These are phyloP conservation scores for Fusarium sp. DNA, from an alignment of 2,329 filamentous ascomycete genomes.

Conservation along the genomic window DNA sequence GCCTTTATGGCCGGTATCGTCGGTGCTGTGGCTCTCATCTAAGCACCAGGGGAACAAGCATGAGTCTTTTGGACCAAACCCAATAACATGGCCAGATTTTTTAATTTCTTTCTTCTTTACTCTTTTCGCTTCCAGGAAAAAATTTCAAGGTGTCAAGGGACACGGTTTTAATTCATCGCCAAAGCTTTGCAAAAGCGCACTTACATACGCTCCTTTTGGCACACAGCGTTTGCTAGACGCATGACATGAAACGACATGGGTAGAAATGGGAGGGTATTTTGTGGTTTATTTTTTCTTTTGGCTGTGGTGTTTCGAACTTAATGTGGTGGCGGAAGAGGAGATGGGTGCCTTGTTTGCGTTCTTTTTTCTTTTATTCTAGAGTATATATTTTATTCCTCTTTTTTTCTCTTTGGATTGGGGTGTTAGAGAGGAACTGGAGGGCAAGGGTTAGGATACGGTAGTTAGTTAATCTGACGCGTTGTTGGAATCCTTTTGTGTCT, in stretches of 20 bases:
- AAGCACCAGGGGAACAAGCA: constrained; percentile 10
- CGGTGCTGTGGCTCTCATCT: constrained; percentile 54
- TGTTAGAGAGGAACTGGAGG: constrained; percentile 2
- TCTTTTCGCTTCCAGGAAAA: constrained; percentile 27
- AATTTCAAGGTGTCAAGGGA: constrained; percentile 7
- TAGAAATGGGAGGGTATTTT: constrained; percentile 9
- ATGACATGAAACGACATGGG: constrained; percentile 11
- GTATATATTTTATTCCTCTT: constrained; percentile 28
- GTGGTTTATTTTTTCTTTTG: constrained; percentile 3
- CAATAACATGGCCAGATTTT: constrained; percentile 18
- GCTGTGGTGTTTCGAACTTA: constrained; percentile 8
- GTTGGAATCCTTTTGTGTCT: constrained; percentile 1
- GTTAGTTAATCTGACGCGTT: constrained; percentile 36
- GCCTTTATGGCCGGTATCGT: constrained; percentile 54
- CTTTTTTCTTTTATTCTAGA: constrained; percentile 22
- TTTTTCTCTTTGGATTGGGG: neutral
- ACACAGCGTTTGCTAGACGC: constrained; percentile 8
- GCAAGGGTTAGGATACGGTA: constrained; percentile 6
- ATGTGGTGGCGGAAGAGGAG: constrained; percentile 25
- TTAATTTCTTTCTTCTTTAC: constrained; percentile 14
- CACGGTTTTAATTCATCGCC: constrained; percentile 32
- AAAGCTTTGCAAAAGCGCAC: constrained; percentile 9
- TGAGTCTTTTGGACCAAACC: neutral
- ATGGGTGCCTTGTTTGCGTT: constrained; percentile 8
- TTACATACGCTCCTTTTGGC: constrained; percentile 29